A percentile compares a stretch with the other conserved stretches of the same genome.
phyloP scores from a whole-genome alignment of 2,329 filamentous ascomycete species.

The Penicillium sp. region DNA sequence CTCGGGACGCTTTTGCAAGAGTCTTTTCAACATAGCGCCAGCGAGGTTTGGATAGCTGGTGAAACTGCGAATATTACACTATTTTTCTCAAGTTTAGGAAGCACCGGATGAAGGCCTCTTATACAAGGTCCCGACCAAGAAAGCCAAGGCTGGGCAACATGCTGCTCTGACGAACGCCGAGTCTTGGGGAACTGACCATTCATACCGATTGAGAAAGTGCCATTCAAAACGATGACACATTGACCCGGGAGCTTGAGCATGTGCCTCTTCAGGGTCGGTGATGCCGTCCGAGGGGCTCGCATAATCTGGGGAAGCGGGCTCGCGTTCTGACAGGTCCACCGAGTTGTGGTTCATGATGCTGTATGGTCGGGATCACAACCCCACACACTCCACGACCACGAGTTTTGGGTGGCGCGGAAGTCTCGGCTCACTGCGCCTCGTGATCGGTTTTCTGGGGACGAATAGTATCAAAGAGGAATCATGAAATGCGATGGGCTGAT shows the following conservation, averaged over 20 bases:
- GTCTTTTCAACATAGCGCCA: conserved; percentile 18
- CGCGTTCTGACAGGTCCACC: conserved; percentile 4
- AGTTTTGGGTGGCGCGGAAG: conserved; percentile 14
- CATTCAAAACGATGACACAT: conserved; percentile 22
- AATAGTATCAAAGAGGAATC: background rate
- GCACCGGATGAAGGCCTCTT: conserved; percentile 1
- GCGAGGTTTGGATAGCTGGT: background rate
- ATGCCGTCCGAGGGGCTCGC: conserved; percentile 3
- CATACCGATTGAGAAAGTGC: background rate
- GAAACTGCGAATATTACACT: background rate
- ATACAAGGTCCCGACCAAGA: conserved; percentile 8
- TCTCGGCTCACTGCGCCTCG: conserved; percentile 5
- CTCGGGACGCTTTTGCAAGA: conserved; percentile 17
- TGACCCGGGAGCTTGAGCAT: conserved; percentile 7
- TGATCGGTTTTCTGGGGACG: conserved; percentile 13
- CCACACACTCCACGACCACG: conserved; percentile 10
- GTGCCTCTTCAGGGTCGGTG: background rate
- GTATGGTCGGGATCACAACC: conserved; percentile 4
- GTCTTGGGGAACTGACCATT: background rate
- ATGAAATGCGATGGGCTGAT: background rate
- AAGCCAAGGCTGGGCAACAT: conserved; percentile 1
- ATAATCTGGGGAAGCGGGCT: conserved; percentile 20
- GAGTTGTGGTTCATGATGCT: background rate
- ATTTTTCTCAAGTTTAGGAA: background rate
- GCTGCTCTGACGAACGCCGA: conserved; percentile 2